Conservation (phyloP, 1,284 basidiomycete genomes). For the Caloboletus firmus region DNA sequence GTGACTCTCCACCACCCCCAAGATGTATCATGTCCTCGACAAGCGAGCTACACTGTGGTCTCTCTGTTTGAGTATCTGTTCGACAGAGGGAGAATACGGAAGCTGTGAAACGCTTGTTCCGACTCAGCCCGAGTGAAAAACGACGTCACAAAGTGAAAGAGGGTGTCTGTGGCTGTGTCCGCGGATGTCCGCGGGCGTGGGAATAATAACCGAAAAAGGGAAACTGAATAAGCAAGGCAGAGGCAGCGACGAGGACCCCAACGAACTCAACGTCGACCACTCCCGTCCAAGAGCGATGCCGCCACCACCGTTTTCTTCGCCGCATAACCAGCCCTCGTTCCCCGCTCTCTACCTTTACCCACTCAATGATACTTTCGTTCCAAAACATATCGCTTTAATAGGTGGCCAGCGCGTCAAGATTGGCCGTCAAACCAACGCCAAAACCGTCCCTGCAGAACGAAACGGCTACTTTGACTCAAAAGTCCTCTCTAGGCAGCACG, state of each 20-base stretch:
- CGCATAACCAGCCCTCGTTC: slow-evolving; percentile 39
- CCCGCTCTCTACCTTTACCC: slow-evolving; percentile 91
- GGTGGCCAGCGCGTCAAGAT: slow-evolving; percentile 84
- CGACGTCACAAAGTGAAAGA: background rate
- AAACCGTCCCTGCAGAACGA: slow-evolving; percentile 90
- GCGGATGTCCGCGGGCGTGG: slow-evolving; percentile 16
- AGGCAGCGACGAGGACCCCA: slow-evolving; percentile 8
- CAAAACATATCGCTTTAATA: slow-evolving; percentile 91
- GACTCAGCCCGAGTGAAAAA: background rate
- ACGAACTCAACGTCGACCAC: slow-evolving; percentile 13
- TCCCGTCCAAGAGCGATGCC: slow-evolving; percentile 37
- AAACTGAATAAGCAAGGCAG: slow-evolving; percentile 15
- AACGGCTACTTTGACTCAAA: slow-evolving; percentile 99
- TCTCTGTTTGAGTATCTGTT: no score
- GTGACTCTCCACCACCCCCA: no score
- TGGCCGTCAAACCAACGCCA: slow-evolving; percentile 96
- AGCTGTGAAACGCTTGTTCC: background rate
- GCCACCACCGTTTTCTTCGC: slow-evolving; percentile 40
- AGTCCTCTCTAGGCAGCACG: slow-evolving; percentile 93
- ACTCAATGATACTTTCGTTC: slow-evolving; percentile 93
- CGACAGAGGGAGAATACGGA: background rate
- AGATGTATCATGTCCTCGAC: no score
- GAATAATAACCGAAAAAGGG: slow-evolving; percentile 4
- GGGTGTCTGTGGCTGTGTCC: background rate
- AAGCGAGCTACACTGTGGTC: no score